Conservation (phyloP, 768 basidiomycete genomes). For the Hemileccinum impolitum region DNA sequence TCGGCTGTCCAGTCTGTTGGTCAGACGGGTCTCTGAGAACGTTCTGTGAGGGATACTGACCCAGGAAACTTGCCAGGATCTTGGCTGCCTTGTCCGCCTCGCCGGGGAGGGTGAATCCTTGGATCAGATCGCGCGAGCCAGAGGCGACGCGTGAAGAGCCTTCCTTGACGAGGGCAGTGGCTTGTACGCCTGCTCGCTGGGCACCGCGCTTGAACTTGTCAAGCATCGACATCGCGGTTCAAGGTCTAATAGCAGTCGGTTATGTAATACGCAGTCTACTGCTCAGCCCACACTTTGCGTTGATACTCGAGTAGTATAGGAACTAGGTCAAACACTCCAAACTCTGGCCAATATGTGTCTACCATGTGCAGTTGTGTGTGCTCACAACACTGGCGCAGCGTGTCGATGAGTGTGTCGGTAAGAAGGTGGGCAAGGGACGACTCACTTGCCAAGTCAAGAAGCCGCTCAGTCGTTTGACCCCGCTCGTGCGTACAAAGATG, state of each 20-base stretch:
- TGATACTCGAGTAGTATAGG: conserved; percentile 90
- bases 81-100: conserved; percentile 94
- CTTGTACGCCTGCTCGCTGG: conserved; percentile 78
- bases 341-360: conserved; percentile 88
- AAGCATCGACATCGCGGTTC: conserved; percentile 56
- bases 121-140: conserved; percentile 75
- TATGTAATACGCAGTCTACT: conserved; percentile 17
- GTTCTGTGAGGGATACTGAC: conserved; percentile 41
- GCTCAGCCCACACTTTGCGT: conserved; percentile 56
- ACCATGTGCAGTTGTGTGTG: conserved; percentile 86
- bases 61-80: conserved; percentile 88
- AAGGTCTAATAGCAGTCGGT: background rate
- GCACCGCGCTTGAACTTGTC: conserved; percentile 81
- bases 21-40: background rate
- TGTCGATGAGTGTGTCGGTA: background rate
- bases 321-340: conserved; percentile 81
- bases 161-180: conserved; percentile 68
- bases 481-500: conserved; percentile 87
- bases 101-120: conserved; percentile 84
- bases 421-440: background rate
- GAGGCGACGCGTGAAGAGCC: conserved; percentile 66
- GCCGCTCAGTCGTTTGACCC: conserved; percentile 62
- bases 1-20: conserved; percentile 64
- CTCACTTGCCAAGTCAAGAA: conserved; percentile 95
- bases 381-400: conserved; percentile 59